A percentile compares a stretch with the other conserved stretches of the same genome.
phyloP scores from a whole-genome alignment of 768 basidiomycete genomes.

The Neoboletus brunneissimus region DNA sequence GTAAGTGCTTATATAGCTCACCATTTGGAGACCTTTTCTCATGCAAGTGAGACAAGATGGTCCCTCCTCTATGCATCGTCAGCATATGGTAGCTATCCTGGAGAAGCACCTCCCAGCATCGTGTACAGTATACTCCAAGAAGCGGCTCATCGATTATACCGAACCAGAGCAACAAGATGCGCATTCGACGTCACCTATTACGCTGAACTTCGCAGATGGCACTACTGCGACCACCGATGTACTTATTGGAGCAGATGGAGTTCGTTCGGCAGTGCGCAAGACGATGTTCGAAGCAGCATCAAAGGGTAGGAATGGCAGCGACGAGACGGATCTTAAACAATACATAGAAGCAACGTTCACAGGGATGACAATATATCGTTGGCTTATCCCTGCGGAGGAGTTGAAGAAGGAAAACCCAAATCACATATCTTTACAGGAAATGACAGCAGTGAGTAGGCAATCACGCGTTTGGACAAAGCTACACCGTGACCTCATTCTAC shows the following conservation, averaged over 20 bases:
- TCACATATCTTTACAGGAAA: conserved; percentile 17
- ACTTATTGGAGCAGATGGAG: conserved; percentile 47
- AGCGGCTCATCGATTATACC: conserved; percentile 19
- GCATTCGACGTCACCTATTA: conserved; percentile 23
- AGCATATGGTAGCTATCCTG: conserved; percentile 17
- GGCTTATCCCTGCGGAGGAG: conserved; percentile 33
- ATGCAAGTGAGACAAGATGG: conserved; percentile 3
- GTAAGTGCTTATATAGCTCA: too few relatives aligned
- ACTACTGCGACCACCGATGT: conserved; percentile 15
- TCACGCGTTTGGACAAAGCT: neutral
- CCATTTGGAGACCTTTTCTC: neutral
- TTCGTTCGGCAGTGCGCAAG: conserved; percentile 31
- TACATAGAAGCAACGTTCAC: conserved; percentile 37
- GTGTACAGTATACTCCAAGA: conserved; percentile 16
- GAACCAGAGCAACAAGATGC: conserved; percentile 16
- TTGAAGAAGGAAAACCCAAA: conserved; percentile 27
- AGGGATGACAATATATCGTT: conserved; percentile 41
- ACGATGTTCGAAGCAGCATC: conserved; percentile 21
- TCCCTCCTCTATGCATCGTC: conserved; percentile 20
- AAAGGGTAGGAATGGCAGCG: neutral
- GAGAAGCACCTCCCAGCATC: conserved; percentile 19
- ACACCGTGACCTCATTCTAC: conserved; percentile 11
- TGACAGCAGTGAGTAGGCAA: conserved; percentile 21
- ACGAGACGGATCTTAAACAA: conserved; percentile 3
- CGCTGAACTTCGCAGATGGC: conserved; percentile 15